Conservation (phyloP, 2,329 filamentous ascomycete species). For the Ophiocordyceps camponoti-floridani region DNA sequence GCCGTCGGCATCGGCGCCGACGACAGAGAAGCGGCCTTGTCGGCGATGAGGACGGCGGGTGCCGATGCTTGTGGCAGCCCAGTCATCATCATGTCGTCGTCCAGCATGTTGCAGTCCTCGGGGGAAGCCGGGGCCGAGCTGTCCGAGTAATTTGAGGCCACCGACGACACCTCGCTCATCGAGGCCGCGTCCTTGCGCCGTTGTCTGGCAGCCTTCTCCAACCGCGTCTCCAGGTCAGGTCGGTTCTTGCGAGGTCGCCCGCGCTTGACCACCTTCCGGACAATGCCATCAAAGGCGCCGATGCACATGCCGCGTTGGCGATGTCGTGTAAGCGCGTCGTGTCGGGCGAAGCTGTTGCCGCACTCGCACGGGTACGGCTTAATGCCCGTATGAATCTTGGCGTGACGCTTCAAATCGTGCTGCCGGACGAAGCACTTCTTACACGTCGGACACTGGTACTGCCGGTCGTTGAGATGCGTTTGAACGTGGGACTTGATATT, state of each 20-base stretch:
- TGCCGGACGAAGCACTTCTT: conserved; percentile 92
- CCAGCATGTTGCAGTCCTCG: conserved; percentile 24
- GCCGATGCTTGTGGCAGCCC: neutral
- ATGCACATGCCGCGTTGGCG: conserved; percentile 93
- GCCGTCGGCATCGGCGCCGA: conserved; percentile 24
- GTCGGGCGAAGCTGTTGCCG: conserved; percentile 83
- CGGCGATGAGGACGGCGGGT: conserved; percentile 17
- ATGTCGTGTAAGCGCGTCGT: conserved; percentile 88
- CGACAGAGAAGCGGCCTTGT: conserved; percentile 20
- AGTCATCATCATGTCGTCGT: conserved; percentile 23
- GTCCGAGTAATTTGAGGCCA: conserved; percentile 34
- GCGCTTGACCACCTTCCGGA: conserved; percentile 42
- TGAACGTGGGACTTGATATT: conserved; percentile 98
- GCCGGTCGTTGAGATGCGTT: conserved; percentile 89
- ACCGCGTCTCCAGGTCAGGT: conserved; percentile 35
- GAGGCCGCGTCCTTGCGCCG: conserved; percentile 34
- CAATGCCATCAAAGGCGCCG: conserved; percentile 71
- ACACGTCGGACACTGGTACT: conserved; percentile 87
- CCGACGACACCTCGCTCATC: conserved; percentile 30
- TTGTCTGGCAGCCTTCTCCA: conserved; percentile 36
- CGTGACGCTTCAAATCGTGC: conserved; percentile 91
- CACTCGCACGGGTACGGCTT: conserved; percentile 93
- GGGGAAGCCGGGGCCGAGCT: conserved; percentile 37
- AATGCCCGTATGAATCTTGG: conserved; percentile 91
- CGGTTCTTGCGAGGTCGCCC: conserved; percentile 45